These are phyloP conservation scores for Ramularia endophylla DNA, from an alignment of 2,329 filamentous ascomycete genomes.

Conservation along the genomic window DNA sequence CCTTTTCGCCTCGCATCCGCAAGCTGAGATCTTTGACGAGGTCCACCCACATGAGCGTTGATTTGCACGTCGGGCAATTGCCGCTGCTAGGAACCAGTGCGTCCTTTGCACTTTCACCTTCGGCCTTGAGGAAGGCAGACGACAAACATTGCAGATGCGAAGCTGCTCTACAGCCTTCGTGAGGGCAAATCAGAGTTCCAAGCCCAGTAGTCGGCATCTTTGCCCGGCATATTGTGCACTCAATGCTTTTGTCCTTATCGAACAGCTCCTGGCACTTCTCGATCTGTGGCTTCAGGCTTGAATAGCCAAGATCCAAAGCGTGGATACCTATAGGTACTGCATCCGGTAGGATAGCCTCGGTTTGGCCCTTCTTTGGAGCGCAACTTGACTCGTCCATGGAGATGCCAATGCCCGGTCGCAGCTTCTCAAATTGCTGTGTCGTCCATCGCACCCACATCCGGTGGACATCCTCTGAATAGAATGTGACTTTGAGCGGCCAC, in stretches of 20 bases:
- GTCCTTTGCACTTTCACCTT: conserved; percentile 31
- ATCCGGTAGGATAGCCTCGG: conserved; percentile 14
- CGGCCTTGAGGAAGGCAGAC: conserved; percentile 42
- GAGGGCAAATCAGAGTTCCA: conserved; percentile 48
- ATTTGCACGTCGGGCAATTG: conserved; percentile 63
- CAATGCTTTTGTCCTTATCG: conserved; percentile 29
- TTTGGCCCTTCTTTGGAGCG: conserved; percentile 14
- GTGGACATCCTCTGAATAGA: conserved; percentile 68
- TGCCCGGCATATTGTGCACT: conserved; percentile 47
- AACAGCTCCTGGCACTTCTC: conserved; percentile 46
- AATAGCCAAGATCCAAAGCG: conserved; percentile 50
- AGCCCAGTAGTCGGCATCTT: conserved; percentile 33
- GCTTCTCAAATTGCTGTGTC: conserved; percentile 41
- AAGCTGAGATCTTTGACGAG: conserved; percentile 80
- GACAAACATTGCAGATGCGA: conserved; percentile 56
- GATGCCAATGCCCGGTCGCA: conserved; percentile 47
- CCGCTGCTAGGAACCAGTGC: conserved; percentile 53
- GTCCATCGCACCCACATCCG: conserved; percentile 60
- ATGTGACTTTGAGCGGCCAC: conserved; percentile 77
- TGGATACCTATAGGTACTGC: conserved; percentile 31
- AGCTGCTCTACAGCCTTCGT: conserved; percentile 41
- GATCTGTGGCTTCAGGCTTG: conserved; percentile 43
- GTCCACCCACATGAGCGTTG: conserved; percentile 61
- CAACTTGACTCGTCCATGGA: conserved; percentile 14
- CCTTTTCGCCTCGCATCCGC: conserved; percentile 62